A percentile compares a stretch with the other conserved stretches of the same genome.
Conservation (phyloP, 805 yeast species). For the Hanseniaspora vineae region DNA sequence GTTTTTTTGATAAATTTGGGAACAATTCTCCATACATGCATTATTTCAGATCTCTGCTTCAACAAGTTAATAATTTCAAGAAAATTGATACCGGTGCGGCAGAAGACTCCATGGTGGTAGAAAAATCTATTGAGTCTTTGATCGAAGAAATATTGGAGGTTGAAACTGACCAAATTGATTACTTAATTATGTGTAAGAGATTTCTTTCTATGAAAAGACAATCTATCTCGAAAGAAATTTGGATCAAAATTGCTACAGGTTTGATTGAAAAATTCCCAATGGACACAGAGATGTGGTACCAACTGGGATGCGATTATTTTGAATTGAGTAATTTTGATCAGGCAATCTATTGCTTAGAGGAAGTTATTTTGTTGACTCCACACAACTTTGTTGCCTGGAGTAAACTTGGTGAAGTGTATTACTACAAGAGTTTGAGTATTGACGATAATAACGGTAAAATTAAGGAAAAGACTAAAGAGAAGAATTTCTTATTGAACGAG, state of each 20-base stretch:
- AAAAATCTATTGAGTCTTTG: slow-evolving; percentile 42
- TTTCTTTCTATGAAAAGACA: slow-evolving; percentile 14
- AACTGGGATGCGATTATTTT: slow-evolving; percentile 54
- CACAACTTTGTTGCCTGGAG: slow-evolving; percentile 25
- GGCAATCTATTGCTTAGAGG: slow-evolving; percentile 56
- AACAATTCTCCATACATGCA: slow-evolving; percentile 26
- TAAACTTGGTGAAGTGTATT: slow-evolving; percentile 14
- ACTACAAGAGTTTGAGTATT: slow-evolving; percentile 8
- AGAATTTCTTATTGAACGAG: slow-evolving; percentile 7
- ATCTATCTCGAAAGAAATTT: slow-evolving; percentile 8
- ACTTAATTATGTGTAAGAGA: slow-evolving; percentile 18
- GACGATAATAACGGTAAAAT: slow-evolving; percentile 8
- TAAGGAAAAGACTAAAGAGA: slow-evolving; percentile 1
- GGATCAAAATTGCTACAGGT: slow-evolving; percentile 10
- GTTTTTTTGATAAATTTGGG: slow-evolving; percentile 55
- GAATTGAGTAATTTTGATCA: slow-evolving; percentile 49
- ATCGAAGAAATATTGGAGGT: slow-evolving; percentile 37
- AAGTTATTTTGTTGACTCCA: slow-evolving; percentile 56
- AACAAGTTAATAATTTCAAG: slow-evolving; percentile 13
- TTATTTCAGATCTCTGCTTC: slow-evolving; percentile 18
- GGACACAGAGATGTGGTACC: slow-evolving; percentile 71
- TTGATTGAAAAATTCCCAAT: slow-evolving; percentile 36
- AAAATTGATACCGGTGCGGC: slow-evolving; percentile 14
- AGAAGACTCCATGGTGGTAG: slow-evolving; percentile 4
- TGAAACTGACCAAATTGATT: slow-evolving; percentile 25